phyloP scores from a whole-genome alignment of 1,139 yeast species.

The Spencermartinsiella ligniputridi region DNA sequence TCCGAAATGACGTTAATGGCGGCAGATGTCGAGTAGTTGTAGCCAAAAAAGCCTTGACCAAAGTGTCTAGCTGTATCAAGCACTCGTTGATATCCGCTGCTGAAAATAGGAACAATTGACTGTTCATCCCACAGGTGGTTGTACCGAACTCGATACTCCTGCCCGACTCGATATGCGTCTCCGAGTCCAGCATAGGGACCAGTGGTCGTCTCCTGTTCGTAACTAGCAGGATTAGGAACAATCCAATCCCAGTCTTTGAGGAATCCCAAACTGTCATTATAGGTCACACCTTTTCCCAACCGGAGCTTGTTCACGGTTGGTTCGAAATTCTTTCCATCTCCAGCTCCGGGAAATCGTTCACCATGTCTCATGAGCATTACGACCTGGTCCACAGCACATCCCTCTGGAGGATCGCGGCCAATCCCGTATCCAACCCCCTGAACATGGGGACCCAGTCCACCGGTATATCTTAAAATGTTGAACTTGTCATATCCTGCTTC shows the following conservation, averaged over 20 bases:
- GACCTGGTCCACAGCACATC: conserved; percentile 60
- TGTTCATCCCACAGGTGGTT: conserved; percentile 36
- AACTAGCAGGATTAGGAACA: conserved; percentile 27
- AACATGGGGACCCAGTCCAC: conserved; percentile 45
- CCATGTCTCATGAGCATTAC: conserved; percentile 65
- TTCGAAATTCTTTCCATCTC: conserved; percentile 18
- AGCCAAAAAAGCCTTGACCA: conserved; percentile 41
- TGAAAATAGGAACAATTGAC: conserved; percentile 35
- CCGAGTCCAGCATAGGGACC: conserved; percentile 38
- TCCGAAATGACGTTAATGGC: conserved; percentile 39
- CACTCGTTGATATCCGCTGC: conserved; percentile 39
- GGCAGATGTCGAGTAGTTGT: conserved; percentile 34
- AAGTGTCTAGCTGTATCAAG: conserved; percentile 39
- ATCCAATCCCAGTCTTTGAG: conserved; percentile 36
- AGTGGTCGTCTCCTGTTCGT: conserved; percentile 27
- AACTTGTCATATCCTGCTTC: conserved; percentile 31
- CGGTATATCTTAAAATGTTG: conserved; percentile 35
- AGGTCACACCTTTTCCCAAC: conserved; percentile 20
- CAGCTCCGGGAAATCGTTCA: conserved; percentile 54
- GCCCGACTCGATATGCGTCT: conserved; percentile 31
- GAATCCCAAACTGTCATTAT: conserved; percentile 37
- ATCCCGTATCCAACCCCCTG: conserved; percentile 43
- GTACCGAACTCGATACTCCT: conserved; percentile 34
- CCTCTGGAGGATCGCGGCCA: conserved; percentile 42
- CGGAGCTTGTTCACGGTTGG: conserved; percentile 17